Evolutionary conservation across 2,329 filamentous ascomycete genomes (phyloP), one percentile per base, ranked within the genome.

Genomic region (Cephalotrichum gorgonifer): DNA sequence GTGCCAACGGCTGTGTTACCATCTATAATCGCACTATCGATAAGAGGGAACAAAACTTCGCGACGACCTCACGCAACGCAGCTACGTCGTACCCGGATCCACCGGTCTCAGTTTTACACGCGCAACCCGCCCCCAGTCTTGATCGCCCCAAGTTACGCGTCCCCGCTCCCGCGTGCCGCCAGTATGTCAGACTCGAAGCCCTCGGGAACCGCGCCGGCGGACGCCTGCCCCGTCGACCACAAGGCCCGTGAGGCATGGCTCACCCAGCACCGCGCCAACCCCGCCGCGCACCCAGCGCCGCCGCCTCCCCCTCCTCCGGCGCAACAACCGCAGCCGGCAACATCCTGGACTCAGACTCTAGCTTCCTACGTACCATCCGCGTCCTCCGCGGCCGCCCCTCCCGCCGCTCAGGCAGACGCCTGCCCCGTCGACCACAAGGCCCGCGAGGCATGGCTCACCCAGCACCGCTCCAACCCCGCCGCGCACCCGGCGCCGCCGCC

Each of bases 351-450:
- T n/a, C n/a, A n/a, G n/a, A n/a, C n/a, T n/a, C n/a, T n/a, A n/a
- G n/a, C n/a, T n/a, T n/a, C n/a, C n/a, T n/a, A n/a, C n/a, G n/a
- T n/a, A n/a, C n/a, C n/a, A n/a, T n/a, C n/a, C n/a, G n/a, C n/a
- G n/a, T n/a, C n/a, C n/a, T n/a, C n/a, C n/a, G n/a, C n/a, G n/a
- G n/a, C n/a, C n/a, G n/a, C n/a, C n/a, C n/a, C n/a, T n/a, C n/a
- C n/a, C n/a, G n/a, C n/a, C 41, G 22, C 22, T 4, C 6, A 7
- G 25, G 41, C 22, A 17, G 22, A 43, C 54, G 74, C 73, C 51
- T 97, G 93, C 60, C 93, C 93, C 5, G 88, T 97, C 60, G 90
- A 97, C 68, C 86, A 90, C 69, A 86, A 88, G 60, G 85, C 88
- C 47, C 85, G 93, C 58, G 85, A 89, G 59, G 81, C 85, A 58